These are phyloP conservation scores for Plectosphaerella cucumerina DNA, from an alignment of 2,329 filamentous ascomycete species.

Conservation along the genomic window DNA sequence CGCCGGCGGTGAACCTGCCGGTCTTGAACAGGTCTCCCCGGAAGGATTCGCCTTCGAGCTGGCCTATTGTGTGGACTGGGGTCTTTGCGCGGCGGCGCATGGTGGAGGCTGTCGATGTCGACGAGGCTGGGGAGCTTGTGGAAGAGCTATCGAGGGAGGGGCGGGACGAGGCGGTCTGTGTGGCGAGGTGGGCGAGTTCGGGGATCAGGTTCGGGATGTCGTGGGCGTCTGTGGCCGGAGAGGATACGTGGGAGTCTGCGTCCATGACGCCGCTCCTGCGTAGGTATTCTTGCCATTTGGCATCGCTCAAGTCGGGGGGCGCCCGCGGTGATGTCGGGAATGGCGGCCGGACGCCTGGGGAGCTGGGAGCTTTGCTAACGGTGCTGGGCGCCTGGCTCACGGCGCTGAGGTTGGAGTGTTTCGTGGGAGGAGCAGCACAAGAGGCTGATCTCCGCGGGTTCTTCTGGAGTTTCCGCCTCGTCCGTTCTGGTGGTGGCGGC, in stretches of 20 bases:
- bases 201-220: slow-evolving; percentile 22
- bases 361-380: slow-evolving; percentile 4
- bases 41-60: slow-evolving; percentile 34
- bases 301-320: slow-evolving; percentile 26
- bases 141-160: slow-evolving; percentile 11
- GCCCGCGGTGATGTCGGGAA: slow-evolving; percentile 12
- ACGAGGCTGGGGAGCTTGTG: slow-evolving; percentile 11
- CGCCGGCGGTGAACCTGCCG: slow-evolving; percentile 31
- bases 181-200: slow-evolving; percentile 32
- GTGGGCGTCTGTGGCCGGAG: slow-evolving; percentile 4
- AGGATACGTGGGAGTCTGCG: slow-evolving; percentile 14
- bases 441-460: slow-evolving; percentile 18
- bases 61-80: slow-evolving; percentile 44
- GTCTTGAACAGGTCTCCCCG: slow-evolving; percentile 16
- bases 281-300: slow-evolving; percentile 27
- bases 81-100: slow-evolving; percentile 47
- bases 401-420: slow-evolving; percentile 6
- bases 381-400: slow-evolving; percentile 3
- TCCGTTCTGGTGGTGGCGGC: slow-evolving; percentile 5
- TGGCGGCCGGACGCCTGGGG: too few species aligned
- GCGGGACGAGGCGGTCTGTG: slow-evolving; percentile 15
- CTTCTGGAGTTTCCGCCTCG: slow-evolving; percentile 23
- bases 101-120: slow-evolving; percentile 17
- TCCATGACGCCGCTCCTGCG: slow-evolving; percentile 18
- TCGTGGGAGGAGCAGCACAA: slow-evolving; percentile 18